Base-by-base conservation (phyloP, 495 filamentous ascomycete species). In the Xylaria sp. region DNA sequence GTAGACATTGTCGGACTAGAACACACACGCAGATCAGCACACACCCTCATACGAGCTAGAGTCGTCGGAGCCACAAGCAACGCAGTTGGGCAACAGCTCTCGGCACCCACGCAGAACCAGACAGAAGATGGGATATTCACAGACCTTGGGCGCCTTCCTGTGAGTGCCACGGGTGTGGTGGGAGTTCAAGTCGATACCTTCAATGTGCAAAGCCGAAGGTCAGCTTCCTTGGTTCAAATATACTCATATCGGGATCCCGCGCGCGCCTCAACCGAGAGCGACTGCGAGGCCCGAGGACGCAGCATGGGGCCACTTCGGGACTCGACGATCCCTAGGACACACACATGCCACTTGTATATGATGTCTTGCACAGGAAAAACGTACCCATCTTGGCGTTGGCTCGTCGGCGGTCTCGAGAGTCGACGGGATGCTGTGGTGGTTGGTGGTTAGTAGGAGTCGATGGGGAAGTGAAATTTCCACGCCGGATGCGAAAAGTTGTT, bases 1-100 rank as follows among this genome's bases (percentile, higher is more conserved):
- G 86, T 98, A 98, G 75, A 94, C 93, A 87, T 99, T 98, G 85
- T 97, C 93, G 86, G 92, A 96, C 83, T 71, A 59, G 0, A 33
- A 21, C 37, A 48, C 8, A 71, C 15, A 65, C 33, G 37, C 6
- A 0, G 43, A 44, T 70, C 68, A 71, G 61, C 63, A 26, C 6
- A 21, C 29, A 37, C n/a, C 5, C 43, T 1, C 8, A 11, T 26
- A 6, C 21, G 15, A 12, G 24, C 48, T 24, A 7, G 11, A 8
- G 44, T 31, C n/a, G n/a, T n/a, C n/a, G n/a, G n/a, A n/a, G n/a
- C n/a, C n/a, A n/a, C 8, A 41, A 37, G 3, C 8, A 8, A 37
- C 4, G 35, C 40, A 24, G 63, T 70, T 41, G 68, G 21, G 29
- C 15, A 8, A 29, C 24, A 50, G 17, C 35, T 68, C 21, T 21